Evolutionary conservation across 2,329 filamentous ascomycete species (phyloP).

Genomic region (Cercospora sesami): DNA sequence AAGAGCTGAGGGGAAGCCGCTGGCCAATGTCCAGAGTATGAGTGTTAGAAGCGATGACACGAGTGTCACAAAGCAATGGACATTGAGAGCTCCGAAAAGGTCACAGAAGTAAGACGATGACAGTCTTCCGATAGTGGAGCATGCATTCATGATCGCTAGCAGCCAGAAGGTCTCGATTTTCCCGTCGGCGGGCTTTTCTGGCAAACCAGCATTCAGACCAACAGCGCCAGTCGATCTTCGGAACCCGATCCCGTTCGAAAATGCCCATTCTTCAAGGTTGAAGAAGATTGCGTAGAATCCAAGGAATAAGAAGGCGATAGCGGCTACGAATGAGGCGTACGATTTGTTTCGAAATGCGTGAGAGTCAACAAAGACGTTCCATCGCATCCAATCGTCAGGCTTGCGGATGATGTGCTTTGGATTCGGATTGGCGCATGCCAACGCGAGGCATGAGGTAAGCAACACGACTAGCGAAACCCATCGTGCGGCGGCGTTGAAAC

Average conservation of each 20-base stretch:
- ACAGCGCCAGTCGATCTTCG: slow-evolving; percentile 27
- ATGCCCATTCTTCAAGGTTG: slow-evolving; percentile 56
- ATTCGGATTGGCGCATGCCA: slow-evolving; percentile 48
- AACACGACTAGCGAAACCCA: slow-evolving; percentile 46
- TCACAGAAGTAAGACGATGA: slow-evolving; percentile 49
- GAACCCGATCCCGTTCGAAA: slow-evolving; percentile 45
- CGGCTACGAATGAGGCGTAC: slow-evolving; percentile 48
- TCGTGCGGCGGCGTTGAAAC: slow-evolving; percentile 50
- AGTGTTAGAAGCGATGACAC: slow-evolving; percentile 47
- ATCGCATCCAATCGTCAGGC: slow-evolving; percentile 41
- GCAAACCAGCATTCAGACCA: slow-evolving; percentile 24
- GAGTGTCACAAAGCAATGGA: slow-evolving; percentile 48
- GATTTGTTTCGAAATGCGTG: slow-evolving; percentile 47
- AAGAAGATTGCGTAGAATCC: slow-evolving; percentile 57
- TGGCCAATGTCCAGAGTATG: slow-evolving; percentile 47
- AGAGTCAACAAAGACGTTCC: slow-evolving; percentile 45
- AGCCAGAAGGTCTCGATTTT: slow-evolving; percentile 52
- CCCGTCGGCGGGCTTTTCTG: slow-evolving; percentile 28
- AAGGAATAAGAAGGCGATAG: slow-evolving; percentile 52
- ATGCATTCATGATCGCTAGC: slow-evolving; percentile 53
- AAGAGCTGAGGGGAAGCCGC: slow-evolving; percentile 43
- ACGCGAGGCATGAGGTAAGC: slow-evolving; percentile 44
- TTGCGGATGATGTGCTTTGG: slow-evolving; percentile 44
- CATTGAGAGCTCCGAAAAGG: slow-evolving; percentile 47
- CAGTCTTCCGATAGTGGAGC: slow-evolving; percentile 50